These are phyloP conservation scores for Pestalotiopsis sp. DNA, from an alignment of 2,329 filamentous ascomycete species.

Conservation along the genomic window DNA sequence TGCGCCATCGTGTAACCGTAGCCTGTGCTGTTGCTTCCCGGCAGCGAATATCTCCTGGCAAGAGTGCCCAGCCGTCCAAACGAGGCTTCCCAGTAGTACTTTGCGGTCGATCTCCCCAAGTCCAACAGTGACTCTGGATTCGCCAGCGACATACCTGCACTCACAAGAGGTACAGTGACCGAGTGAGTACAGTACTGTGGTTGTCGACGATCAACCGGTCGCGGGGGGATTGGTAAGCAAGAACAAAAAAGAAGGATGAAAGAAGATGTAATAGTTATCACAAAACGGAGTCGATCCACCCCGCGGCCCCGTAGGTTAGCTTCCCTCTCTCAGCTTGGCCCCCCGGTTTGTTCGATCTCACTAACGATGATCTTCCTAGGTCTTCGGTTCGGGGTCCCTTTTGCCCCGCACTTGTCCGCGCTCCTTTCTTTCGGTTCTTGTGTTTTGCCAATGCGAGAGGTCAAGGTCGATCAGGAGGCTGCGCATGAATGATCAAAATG, in stretches of 20 bases:
- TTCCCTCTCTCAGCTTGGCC: background rate
- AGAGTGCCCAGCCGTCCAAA: background rate
- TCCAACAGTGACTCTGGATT: background rate
- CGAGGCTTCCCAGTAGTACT: conserved; percentile 6
- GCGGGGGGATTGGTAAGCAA: background rate
- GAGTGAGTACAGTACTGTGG: background rate
- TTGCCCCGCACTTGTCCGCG: background rate
- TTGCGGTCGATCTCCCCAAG: conserved; percentile 3
- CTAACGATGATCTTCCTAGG: background rate
- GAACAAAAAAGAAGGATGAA: background rate
- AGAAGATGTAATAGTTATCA: background rate
- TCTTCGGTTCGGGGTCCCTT: background rate
- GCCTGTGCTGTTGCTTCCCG: background rate
- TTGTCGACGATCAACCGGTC: too few species aligned
- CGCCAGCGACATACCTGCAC: background rate
- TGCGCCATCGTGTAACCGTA: background rate
- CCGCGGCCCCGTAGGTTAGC: background rate
- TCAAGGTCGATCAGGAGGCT: too few species aligned
- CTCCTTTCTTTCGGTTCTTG: background rate
- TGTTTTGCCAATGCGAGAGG: background rate
- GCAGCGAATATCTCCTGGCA: conserved; percentile 7
- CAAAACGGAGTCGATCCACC: background rate
- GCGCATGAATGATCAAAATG: too few species aligned
- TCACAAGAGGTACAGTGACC: background rate
- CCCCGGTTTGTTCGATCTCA: background rate